A percentile compares a stretch with the other conserved stretches of the same genome.
Conservation (phyloP, 441 rosid genomes). For the Brassica hybrid region DNA sequence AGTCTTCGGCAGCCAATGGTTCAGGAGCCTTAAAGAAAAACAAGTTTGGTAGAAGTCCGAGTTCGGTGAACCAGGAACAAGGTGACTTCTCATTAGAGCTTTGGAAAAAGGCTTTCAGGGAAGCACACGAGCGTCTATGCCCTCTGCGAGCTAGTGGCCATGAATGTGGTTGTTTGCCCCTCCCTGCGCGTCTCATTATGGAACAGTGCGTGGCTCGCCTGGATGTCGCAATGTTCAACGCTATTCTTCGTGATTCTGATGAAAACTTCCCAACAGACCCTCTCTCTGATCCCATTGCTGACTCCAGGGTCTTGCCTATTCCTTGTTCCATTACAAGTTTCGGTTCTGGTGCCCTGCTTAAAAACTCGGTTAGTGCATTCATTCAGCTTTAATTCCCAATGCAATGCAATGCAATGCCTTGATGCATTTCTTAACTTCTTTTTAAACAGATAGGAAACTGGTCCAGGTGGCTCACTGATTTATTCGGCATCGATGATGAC, state of each 20-base stretch:
- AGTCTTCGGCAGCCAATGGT: conserved; percentile 55
- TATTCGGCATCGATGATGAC: conserved; percentile 74
- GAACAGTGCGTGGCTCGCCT: conserved; percentile 91
- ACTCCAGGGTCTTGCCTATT: conserved; percentile 84
- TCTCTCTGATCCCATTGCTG: conserved; percentile 91
- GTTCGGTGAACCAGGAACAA: conserved; percentile 64
- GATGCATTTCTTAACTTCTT: conserved; percentile 11
- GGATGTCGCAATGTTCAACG: conserved; percentile 98
- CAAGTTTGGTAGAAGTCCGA: conserved; percentile 49
- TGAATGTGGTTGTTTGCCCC: conserved; percentile 86
- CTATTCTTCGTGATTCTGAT: conserved; percentile 88
- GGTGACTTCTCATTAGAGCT: conserved; percentile 76
- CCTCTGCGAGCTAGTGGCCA: conserved; percentile 94
- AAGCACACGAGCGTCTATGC: conserved; percentile 94
- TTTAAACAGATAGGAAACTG: conserved; percentile 80
- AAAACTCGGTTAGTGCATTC: conserved; percentile 71
- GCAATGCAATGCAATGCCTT: no score
- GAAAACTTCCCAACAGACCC: conserved; percentile 97
- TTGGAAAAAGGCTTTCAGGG: conserved; percentile 96
- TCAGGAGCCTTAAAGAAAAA: conserved; percentile 57
- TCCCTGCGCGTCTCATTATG: conserved; percentile 89
- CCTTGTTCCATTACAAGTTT: conserved; percentile 84
- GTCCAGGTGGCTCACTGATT: conserved; percentile 94
- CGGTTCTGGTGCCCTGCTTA: conserved; percentile 95
- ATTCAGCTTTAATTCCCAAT: conserved; percentile 2